Conservation (phyloP, 495 filamentous ascomycete genomes). For the Lasiosphaeria ovina region DNA sequence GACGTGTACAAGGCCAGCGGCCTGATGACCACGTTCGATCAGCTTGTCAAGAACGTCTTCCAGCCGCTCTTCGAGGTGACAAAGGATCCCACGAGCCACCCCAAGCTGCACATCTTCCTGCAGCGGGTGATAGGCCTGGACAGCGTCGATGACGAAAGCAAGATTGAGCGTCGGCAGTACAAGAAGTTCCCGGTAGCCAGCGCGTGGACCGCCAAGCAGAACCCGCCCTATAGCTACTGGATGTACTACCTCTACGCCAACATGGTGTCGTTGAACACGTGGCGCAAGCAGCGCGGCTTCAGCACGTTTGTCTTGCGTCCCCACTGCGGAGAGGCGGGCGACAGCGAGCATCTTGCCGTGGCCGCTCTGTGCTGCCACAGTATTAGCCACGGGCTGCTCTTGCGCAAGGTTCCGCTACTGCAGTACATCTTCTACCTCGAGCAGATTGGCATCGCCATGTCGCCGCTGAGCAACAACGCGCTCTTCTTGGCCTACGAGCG, state of each 20-base stretch:
- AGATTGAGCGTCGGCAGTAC: slow-evolving; percentile 85
- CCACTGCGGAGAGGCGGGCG: slow-evolving; percentile 95
- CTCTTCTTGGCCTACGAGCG: slow-evolving; percentile 95
- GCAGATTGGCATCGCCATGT: slow-evolving; percentile 98
- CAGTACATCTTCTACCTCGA: slow-evolving; percentile 98
- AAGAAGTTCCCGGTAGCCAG: slow-evolving; percentile 89
- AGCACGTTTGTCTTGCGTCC: slow-evolving; percentile 93
- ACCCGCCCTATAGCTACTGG: slow-evolving; percentile 98
- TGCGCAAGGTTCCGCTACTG: slow-evolving; percentile 89
- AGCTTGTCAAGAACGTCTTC: slow-evolving; percentile 89
- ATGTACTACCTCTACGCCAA: slow-evolving; percentile 97
- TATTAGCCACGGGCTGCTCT: slow-evolving; percentile 90
- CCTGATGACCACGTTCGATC: slow-evolving; percentile 84
- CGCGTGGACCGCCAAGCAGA: slow-evolving; percentile 86
- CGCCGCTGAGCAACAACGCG: slow-evolving; percentile 95
- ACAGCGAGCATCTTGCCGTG: slow-evolving; percentile 92
- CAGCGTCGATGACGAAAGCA: slow-evolving; percentile 97
- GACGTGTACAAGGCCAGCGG: slow-evolving; percentile 90
- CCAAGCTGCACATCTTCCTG: slow-evolving; percentile 91
- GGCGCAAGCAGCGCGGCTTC: slow-evolving; percentile 87
- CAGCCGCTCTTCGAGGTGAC: slow-evolving; percentile 94
- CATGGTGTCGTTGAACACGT: slow-evolving; percentile 86
- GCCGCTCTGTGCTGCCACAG: slow-evolving; percentile 94
- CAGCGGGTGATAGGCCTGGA: slow-evolving; percentile 96
- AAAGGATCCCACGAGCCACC: slow-evolving; percentile 77